These are phyloP conservation scores for Geotrichum bryndzae DNA, from an alignment of 1,139 yeast genomes.

Conservation along the genomic window DNA sequence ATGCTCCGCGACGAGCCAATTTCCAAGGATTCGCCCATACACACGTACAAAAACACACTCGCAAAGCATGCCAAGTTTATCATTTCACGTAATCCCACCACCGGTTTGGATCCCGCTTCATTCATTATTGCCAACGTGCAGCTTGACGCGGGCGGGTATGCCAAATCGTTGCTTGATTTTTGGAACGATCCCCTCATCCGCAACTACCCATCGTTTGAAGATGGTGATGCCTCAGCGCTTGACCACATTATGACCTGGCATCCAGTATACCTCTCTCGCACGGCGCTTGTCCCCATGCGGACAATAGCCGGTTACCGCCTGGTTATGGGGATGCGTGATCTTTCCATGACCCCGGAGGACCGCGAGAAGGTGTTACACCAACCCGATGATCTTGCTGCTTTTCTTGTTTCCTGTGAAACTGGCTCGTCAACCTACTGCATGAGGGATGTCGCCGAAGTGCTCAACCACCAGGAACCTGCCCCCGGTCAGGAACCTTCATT, in stretches of 20 bases:
- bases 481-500: not conserved
- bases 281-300: conserved; percentile 55
- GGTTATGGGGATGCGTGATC: not conserved
- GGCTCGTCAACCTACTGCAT: not conserved
- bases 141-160: conserved; percentile 31
- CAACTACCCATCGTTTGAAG: conserved; percentile 55
- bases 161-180: conserved; percentile 63
- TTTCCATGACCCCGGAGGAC: not conserved
- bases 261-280: conserved; percentile 63
- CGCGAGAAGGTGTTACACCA: not conserved
- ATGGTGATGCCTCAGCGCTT: conserved; percentile 54
- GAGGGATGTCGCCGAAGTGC: not conserved
- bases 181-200: conserved; percentile 70
- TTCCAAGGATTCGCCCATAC: conserved; percentile 50
- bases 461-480: not conserved
- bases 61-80: conserved; percentile 52
- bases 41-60: conserved; percentile 58
- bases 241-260: conserved; percentile 93
- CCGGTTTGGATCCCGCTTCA: conserved; percentile 58
- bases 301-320: not conserved
- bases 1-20: conserved; percentile 64
- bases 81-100: conserved; percentile 54
- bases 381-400: not conserved
- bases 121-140: conserved; percentile 53
- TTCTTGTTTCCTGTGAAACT: not conserved